Evolutionary conservation across 1,284 basidiomycete genomes (phyloP), one percentile per base, ranked within the genome.

Genomic region (Ceratobasidium sp.): DNA sequence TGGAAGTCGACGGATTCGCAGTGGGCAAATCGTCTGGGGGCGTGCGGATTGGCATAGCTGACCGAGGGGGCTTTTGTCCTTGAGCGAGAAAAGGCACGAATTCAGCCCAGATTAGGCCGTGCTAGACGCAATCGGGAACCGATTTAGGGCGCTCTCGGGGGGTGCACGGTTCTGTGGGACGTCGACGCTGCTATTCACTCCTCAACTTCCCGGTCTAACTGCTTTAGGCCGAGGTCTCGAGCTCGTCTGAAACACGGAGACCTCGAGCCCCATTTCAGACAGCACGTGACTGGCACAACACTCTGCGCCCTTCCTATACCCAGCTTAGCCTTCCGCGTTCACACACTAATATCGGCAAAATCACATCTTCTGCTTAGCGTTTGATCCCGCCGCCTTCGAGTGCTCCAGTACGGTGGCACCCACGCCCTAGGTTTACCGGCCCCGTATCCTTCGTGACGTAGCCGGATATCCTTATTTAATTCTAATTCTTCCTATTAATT

Each of bases 221-320:
- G 6, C 5, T 14, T 60, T 19, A n/a, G 59, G 33, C 33, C 59
- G 44, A 33, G 59, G 59, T 45, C 59, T 60, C 19, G 59, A 41
- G 22, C 59, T 36, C 22, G 15, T 5, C 59, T 66, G 64, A 66
- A 66, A 66, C 64, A 54, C 64, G 64, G 64, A 17, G 64, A 66
- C 64, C 48, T 41, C 50, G 24, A 31, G 29, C 9, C 56, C n/a
- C 36, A 41, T 5, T 41, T 41, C 36, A 60, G 15, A 9, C 17
- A 3, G 22, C 59, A 60, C 59, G 36, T 60, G 59, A 60, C 36
- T n/a, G 29, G 4, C 29, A 36, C 56, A 17, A 59, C 6, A 51
- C 48, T n/a, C 48, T 51, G 48, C 48, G 48, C 56, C 56, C 29
- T 19, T 22, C 56, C 56, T 31, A 59, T 33, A 59, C 31, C 15